Conservation (phyloP, 768 basidiomycete genomes). For the Serendipita indica region DNA sequence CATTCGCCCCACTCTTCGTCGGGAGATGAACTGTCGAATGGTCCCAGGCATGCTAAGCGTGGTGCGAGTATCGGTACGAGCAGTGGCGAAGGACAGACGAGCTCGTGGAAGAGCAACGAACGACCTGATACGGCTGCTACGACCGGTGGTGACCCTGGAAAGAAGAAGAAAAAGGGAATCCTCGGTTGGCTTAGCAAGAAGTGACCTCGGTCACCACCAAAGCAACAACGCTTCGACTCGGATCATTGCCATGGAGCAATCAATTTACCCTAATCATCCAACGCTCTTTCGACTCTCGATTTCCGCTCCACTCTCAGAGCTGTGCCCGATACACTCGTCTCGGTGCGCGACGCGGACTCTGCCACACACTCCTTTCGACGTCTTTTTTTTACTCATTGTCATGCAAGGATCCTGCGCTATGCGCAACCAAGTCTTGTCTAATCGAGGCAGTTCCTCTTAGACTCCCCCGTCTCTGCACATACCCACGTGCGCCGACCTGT, state of each 20-base stretch:
- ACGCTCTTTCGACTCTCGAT: not conserved
- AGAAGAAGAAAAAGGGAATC: slow-evolving; percentile 3
- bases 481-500: too few species aligned
- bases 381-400: too few species aligned
- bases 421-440: too few species aligned
- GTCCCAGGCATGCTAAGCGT: not conserved
- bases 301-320: not conserved
- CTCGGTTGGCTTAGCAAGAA: slow-evolving; percentile 1
- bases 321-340: too few species aligned
- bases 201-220: too few species aligned
- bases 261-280: not conserved
- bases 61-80: not conserved
- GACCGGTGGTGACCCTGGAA: not conserved
- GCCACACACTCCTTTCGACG: too few species aligned
- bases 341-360: too few species aligned
- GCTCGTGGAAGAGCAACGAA: not conserved
- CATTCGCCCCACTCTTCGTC: slow-evolving; percentile 9
- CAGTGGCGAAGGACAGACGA: not conserved
- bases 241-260: not conserved
- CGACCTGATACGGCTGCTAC: not conserved
- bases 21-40: not conserved
- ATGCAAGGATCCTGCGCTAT: too few species aligned
- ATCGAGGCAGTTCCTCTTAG: too few species aligned
- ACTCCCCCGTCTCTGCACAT: too few species aligned
- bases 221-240: not conserved